Percentiles rank a stretch among this genome's conserved stretches.
phyloP scores from a whole-genome alignment of 805 yeast species.

The Monosporozyma unispora region DNA sequence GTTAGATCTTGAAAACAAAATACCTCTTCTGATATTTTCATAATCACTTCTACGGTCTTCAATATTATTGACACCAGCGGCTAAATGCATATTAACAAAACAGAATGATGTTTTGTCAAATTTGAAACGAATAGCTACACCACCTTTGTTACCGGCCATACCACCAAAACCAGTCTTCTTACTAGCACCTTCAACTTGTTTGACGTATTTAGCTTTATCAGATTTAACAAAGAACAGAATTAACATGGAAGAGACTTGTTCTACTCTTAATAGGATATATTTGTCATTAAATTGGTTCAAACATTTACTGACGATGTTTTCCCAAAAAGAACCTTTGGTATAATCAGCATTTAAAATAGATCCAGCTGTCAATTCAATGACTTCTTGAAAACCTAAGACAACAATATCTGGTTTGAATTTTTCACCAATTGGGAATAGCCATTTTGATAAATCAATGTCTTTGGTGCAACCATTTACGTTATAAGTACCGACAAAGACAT shows the following conservation, averaged over 20 bases:
- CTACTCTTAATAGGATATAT: conserved; percentile 62
- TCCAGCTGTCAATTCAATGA: conserved; percentile 87
- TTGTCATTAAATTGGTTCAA: conserved; percentile 47
- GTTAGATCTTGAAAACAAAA: conserved; percentile 69
- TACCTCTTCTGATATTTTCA: conserved; percentile 61
- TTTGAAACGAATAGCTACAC: conserved; percentile 82
- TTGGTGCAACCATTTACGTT: conserved; percentile 70
- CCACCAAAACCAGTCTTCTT: conserved; percentile 96
- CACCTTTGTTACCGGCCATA: conserved; percentile 95
- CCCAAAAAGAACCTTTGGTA: conserved; percentile 75
- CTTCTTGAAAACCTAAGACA: conserved; percentile 89
- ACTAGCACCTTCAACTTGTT: conserved; percentile 86
- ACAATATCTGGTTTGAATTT: conserved; percentile 62
- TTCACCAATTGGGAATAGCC: conserved; percentile 76
- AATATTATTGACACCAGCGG: conserved; percentile 79
- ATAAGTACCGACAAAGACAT: conserved; percentile 73
- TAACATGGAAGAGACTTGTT: conserved; percentile 62
- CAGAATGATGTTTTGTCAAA: conserved; percentile 76
- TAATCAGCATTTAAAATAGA: conserved; percentile 80
- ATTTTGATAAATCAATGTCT: conserved; percentile 49
- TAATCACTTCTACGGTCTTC: conserved; percentile 85
- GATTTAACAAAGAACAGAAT: conserved; percentile 55
- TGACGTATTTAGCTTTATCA: conserved; percentile 42
- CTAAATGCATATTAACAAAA: conserved; percentile 82
- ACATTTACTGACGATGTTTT: conserved; percentile 50